Evolutionary conservation across 2,329 filamentous ascomycete species (phyloP).

Genomic region (Curvularia eragrostidis): DNA sequence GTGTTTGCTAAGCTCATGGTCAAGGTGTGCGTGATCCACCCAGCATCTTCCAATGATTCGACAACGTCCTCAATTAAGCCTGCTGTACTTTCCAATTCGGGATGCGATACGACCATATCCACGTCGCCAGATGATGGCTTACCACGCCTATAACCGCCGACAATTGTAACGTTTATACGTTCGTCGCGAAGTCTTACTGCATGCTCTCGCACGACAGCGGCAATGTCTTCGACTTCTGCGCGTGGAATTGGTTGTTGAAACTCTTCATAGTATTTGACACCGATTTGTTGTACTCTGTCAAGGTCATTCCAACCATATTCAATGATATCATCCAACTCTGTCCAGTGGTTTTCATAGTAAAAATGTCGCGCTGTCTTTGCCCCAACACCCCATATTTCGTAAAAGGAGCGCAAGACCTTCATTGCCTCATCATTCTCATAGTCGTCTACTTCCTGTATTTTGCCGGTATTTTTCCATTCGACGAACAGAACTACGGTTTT

Average conservation of each 20-base stretch:
- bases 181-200: slow-evolving; percentile 67
- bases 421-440: slow-evolving; percentile 70
- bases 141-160: slow-evolving; percentile 82
- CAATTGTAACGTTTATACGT: slow-evolving; percentile 67
- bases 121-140: slow-evolving; percentile 79
- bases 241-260: slow-evolving; percentile 75
- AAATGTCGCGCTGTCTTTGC: slow-evolving; percentile 81
- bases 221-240: slow-evolving; percentile 74
- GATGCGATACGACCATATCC: slow-evolving; percentile 84
- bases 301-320: slow-evolving; percentile 80
- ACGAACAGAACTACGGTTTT: slow-evolving; percentile 81
- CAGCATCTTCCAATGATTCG: slow-evolving; percentile 68
- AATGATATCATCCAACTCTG: slow-evolving; percentile 83
- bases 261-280: slow-evolving; percentile 92
- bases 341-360: slow-evolving; percentile 77
- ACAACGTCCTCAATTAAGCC: slow-evolving; percentile 78
- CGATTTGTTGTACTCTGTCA: slow-evolving; percentile 86
- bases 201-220: slow-evolving; percentile 66
- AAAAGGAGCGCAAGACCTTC: slow-evolving; percentile 72
- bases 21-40: slow-evolving; percentile 83
- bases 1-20: slow-evolving; percentile 73
- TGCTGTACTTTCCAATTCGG: slow-evolving; percentile 70
- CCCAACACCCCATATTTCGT: slow-evolving; percentile 91
- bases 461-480: slow-evolving; percentile 72
- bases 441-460: slow-evolving; percentile 68